phyloP scores from a whole-genome alignment of 805 yeast genomes.

The Kurtzmaniella cleridarum region DNA sequence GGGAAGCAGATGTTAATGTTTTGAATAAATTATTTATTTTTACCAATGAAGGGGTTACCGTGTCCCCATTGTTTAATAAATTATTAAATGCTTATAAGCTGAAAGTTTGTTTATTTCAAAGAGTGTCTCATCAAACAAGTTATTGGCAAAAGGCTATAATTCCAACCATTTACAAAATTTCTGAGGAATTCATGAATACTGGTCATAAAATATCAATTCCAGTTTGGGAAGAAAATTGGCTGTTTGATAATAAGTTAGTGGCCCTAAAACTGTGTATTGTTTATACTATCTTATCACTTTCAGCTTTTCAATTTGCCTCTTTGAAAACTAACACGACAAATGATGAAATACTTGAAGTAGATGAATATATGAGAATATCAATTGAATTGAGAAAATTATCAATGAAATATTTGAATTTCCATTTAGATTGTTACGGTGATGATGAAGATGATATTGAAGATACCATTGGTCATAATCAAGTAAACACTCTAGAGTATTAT shows the following conservation, averaged over 20 bases:
- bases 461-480: conserved; percentile 7
- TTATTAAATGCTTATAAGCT: conserved; percentile 15
- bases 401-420: conserved; percentile 31
- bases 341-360: conserved; percentile 13
- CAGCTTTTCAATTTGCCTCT: conserved; percentile 11
- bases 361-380: conserved; percentile 21
- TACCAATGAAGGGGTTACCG: background rate
- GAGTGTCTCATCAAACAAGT: conserved; percentile 16
- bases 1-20: conserved; percentile 23
- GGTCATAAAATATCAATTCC: conserved; percentile 10
- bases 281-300: conserved; percentile 19
- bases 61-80: conserved; percentile 13
- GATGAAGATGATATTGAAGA: conserved; percentile 7
- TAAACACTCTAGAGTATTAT: conserved; percentile 19
- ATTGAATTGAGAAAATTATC: conserved; percentile 32
- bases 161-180: conserved; percentile 24
- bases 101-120: conserved; percentile 19
- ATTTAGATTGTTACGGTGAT: conserved; percentile 36
- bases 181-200: conserved; percentile 24
- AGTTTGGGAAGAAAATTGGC: conserved; percentile 6
- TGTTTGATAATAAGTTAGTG: conserved; percentile 6
- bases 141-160: conserved; percentile 25
- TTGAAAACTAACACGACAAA: conserved; percentile 6
- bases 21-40: conserved; percentile 11
- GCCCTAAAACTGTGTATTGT: conserved; percentile 20